Percentiles rank a stretch among this genome's conserved stretches.
Evolutionary conservation across 345 rosid species (phyloP).

Genomic region (Nasturtium officinale): DNA sequence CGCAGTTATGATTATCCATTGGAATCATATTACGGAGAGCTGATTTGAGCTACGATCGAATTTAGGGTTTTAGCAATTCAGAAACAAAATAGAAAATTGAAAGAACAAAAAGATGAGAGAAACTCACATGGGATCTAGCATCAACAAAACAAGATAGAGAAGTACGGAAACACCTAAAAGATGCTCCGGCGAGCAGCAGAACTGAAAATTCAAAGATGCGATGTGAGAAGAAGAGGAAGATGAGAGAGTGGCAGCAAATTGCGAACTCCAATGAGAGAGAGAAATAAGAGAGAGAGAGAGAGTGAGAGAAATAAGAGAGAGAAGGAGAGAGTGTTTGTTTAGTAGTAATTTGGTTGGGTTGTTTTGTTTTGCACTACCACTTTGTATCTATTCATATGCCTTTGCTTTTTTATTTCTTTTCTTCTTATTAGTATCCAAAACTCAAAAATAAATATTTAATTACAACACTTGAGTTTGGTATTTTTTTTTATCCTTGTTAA

Average conservation of each 20-base stretch:
- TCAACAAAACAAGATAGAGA: slow-evolving; percentile 18
- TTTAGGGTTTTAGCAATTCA: slow-evolving; percentile 10
- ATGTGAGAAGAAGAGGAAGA: slow-evolving; percentile 18
- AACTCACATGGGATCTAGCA: slow-evolving; percentile 18
- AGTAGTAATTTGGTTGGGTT: slow-evolving; percentile 21
- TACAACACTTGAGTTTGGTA: neutral
- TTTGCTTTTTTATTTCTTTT: neutral
- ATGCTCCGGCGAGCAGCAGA: slow-evolving; percentile 18
- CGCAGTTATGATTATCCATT: slow-evolving; percentile 33
- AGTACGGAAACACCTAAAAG: neutral
- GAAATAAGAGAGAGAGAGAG: neutral
- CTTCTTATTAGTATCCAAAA: neutral
- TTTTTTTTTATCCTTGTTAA: too few relatives aligned
- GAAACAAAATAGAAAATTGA: neutral
- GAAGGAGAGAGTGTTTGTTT: slow-evolving; percentile 19
- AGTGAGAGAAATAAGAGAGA: slow-evolving; percentile 25
- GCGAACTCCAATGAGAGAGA: slow-evolving; percentile 33
- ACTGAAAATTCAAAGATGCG: neutral
- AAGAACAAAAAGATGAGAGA: slow-evolving; percentile 9
- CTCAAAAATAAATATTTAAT: neutral
- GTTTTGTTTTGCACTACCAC: slow-evolving; percentile 27
- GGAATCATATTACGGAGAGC: slow-evolving; percentile 21
- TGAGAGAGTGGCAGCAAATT: slow-evolving; percentile 32
- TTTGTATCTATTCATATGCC: slow-evolving; percentile 26
- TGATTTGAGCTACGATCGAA: slow-evolving; percentile 24